Evolutionary conservation across 2,329 filamentous ascomycete species (phyloP), one percentile per base, ranked within the genome.

Genomic region (Hypoxylon sp.): DNA sequence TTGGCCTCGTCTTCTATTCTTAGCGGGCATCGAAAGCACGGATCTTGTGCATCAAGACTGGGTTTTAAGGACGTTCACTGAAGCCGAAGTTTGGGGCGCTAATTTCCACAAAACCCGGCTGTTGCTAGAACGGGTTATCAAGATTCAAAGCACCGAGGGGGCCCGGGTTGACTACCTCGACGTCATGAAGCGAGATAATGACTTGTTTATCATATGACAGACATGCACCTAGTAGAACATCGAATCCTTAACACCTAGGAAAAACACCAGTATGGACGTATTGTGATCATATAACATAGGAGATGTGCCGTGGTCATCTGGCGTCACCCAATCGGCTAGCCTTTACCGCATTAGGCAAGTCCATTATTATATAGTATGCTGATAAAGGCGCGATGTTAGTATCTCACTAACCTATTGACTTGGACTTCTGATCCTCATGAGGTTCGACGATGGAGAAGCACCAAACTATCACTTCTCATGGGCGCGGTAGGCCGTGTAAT

Each of bases 31-130:
- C 55, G 70, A 72, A 50, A 71, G 68, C 19, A 72, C 59, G 13
- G 70, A 72, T 48, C 11, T 72, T 10, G 62, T 35, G 3, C 39
- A 71, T 51, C 70, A 72, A 52, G 70, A 72, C 14, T 72, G 68
- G 68, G 63, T 51, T 3, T n/a, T 71, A 6, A 71, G 57, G n/a
- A 55, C 61, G 4, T 67, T 73, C 19, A 59, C 53, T n/a, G 71
- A 71, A 1, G 63, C 71, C 13, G 71, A 73, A 44, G 26, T 62
- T 19, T 73, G 71, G 71, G 71, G 71, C 14, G 69, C 52, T n/a
- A 73, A 73, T 55, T 71, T 70, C 17, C 62, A 63, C 13, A 73
- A 63, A 47, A 71, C 71, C 6, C 66, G 71, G 19, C 5, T 67
- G 17, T 26, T 73, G 31, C 66, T 73, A 17, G 71, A 73, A 42